Evolutionary conservation across 2,329 filamentous ascomycete species (phyloP), one percentile per base, ranked within the genome.

Genomic region (Clarireedia sp.): DNA sequence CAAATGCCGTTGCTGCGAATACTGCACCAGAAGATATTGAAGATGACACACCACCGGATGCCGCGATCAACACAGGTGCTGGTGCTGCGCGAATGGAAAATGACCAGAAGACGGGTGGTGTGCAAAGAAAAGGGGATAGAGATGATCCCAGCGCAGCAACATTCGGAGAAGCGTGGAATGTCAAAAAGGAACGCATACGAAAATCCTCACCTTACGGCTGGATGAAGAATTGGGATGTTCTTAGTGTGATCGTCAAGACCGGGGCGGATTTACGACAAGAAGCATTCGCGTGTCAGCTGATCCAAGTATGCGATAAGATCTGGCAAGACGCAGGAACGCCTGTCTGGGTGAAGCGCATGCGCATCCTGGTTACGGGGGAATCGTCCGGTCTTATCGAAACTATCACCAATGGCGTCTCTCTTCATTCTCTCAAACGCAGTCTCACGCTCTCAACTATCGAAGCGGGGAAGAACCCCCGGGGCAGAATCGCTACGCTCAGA

Each of bases 271-370:
- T 94, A 59, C 79, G 89, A 50, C 89, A 94, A 72, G 89, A 94
- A 71, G 88, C 89, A 0, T 94, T 94, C 70, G 89, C 89, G 6
- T 92, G 88, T 68, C 89, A 94, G 71, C 78, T 94, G 45, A 94
- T 94, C 62, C 78, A 82, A 56, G 86, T 90, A 12, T 94, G 89
- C 71, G 80, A 87, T 66, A 88, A 86, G 72, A 90, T 91, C 62
- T 94, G 88, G 86, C 74, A 83, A 47, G 87, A 90, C 59, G 85
- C 87, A 16, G 74, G 77, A 24, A 81, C 88, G 33, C 79, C 86
- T 37, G 89, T 94, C n/a, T 94, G 89, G 89, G 87, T 91, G 19
- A 91, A 91, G 72, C 78, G 86, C 57, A 94, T 94, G 89, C 83
- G 88, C 53, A 94, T 94, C 52, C 74, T 94, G 51, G 89, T 94